Evolutionary conservation across 345 rosid species (phyloP), one percentile per base, ranked within the genome.

Genomic region (Abelmoschus esculentus): DNA sequence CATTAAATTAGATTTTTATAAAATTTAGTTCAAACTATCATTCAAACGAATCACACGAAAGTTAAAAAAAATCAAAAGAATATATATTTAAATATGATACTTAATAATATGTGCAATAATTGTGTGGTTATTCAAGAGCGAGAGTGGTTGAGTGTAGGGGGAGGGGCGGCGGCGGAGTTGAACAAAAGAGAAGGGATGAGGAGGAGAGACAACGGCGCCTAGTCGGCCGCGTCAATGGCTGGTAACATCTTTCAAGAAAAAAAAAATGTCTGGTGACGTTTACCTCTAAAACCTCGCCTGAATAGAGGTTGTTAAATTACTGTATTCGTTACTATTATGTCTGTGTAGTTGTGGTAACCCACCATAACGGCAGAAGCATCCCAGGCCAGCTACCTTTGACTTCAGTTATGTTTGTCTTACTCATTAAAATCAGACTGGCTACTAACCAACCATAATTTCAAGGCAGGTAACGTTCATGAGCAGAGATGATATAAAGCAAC

Each of bases 11-110:
- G 1, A 38, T 0, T 7, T 38, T 0, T 38, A 1, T 2, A 38
- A 38, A 38, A 7, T 38, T 38, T 7, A 7, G 1, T 38, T 1
- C 0, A 0, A 38, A 38, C 7, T 38, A 38, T 1, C 1, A 0
- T 38, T 0, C 26, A 22, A 7, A 38, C 7, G 2, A 38, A 0
- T 38, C 42, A 0, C 1, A 38, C 0, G 0, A 0, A 7, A 5
- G 2, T 7, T 38, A 38, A 38, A 38, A 38, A 29, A 29, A 29
- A 29, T 29, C 3, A 29, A 29, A 2, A 29, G 2, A 34, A 34
- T 32, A 38, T 7, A 38, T 38, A 7, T 1, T 6, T 7, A 38
- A 7, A 38, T 7, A 38, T 38, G 42, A 38, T 38, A 38, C 7
- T 1, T 38, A 7, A 38, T 38, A 7, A 1, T 38, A 38, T 38